Base-by-base conservation (phyloP, 169 alveolate genomes). In the Plasmodium blacklocki region DNA sequence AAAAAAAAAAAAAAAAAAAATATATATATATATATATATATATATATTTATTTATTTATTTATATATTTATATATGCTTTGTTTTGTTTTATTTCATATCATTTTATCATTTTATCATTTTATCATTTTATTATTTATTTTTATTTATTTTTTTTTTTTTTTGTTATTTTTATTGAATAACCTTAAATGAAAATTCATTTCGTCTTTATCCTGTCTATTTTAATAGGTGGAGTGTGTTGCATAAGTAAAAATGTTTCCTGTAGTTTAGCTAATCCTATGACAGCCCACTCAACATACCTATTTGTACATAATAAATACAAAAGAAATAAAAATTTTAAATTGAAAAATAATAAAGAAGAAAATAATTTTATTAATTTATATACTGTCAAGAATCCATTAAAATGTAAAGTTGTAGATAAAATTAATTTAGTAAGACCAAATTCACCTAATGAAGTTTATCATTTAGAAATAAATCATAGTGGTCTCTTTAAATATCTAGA, bases 361-460 rank as follows among this genome's bases (percentile, higher is more conserved):
- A 76, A 64, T 19, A 76, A 21, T 18, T 76, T 26, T 58, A 63
- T 72, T 7, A 63, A 76, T 76, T n/a, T 76, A 32, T 93, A 88
- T 29, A 93, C 95, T 4, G 75, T 73, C 7, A 92, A 73, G 26
- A 29, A 70, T 14, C 96, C 96, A 32, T 26, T 94, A 32, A 89
- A 59, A 8, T 94, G 96, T 58, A 67, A 76, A 63, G 92, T 94
- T 2, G 23, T 74, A 2, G 88, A 89, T 23, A 89, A 63, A 21
- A 73, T 86, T n/a, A 54, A 47, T 11, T 67, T 94, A 4, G 95
- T 92, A 7, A 62, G 94, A 15, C 60, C 88, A 60, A 73, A 83
- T 14, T n/a, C 88, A 3, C 83, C 59, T 52, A 78, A 93, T 63
- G 89, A 85, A 9, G 93, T 94, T 50, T 92, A 89, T 52, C 93